phyloP scores from a whole-genome alignment of 2,329 filamentous ascomycete species.

The Cladosporium sp. region DNA sequence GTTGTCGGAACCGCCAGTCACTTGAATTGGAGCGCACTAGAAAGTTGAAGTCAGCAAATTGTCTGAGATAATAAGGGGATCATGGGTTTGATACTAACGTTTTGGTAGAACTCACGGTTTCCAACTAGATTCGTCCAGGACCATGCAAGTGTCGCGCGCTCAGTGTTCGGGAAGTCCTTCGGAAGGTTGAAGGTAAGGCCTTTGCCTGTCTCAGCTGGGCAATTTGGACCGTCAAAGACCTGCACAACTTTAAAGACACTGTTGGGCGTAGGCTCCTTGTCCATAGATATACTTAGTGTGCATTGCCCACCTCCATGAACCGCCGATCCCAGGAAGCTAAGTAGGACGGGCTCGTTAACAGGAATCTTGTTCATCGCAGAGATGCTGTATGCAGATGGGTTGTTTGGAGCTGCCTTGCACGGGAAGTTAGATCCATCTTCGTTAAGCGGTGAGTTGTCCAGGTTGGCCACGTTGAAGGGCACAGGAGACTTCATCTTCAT shows the following conservation, averaged over 20 bases:
- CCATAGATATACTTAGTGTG: constrained; percentile 77
- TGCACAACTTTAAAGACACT: constrained; percentile 85
- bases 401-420: constrained; percentile 57
- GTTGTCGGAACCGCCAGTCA: constrained; percentile 47
- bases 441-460: constrained; percentile 63
- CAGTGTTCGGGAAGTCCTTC: constrained; percentile 63
- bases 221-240: too few species aligned
- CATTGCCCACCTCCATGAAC: constrained; percentile 88
- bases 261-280: constrained; percentile 61
- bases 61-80: too few species aligned
- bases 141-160: constrained; percentile 73
- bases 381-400: constrained; percentile 38
- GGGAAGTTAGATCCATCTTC: constrained; percentile 66
- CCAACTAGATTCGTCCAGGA: constrained; percentile 83
- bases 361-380: constrained; percentile 56
- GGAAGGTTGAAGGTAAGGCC: constrained; percentile 63
- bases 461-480: constrained; percentile 54
- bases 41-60: too few species aligned
- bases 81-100: too few species aligned
- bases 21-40: constrained; percentile 70
- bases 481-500: constrained; percentile 67
- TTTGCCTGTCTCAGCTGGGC: constrained; percentile 61
- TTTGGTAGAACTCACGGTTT: constrained; percentile 96
- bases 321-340: constrained; percentile 68
- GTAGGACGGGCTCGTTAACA: constrained; percentile 57